Evolutionary conservation across 371 early-diverging fungal species (phyloP).

Genomic region (Mortierella sp.): DNA sequence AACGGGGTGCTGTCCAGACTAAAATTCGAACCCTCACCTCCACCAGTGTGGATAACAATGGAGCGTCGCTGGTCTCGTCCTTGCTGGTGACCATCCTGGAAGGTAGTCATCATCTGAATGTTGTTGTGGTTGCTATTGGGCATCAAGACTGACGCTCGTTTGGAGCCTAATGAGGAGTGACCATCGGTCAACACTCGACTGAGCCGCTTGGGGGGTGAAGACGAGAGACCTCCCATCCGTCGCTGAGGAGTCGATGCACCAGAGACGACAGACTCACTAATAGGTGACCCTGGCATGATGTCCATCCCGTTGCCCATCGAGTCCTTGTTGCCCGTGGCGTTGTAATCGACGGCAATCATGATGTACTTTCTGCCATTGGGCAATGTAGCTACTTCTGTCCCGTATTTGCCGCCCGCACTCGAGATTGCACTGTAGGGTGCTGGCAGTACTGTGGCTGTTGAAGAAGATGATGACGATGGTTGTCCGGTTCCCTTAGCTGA

Average conservation of each 20-base stretch:
- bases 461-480: background rate
- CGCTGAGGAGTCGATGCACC: no score
- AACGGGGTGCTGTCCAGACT: constrained; percentile 40
- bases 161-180: background rate
- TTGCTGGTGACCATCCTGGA: constrained; percentile 18
- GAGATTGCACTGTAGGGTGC: constrained; percentile 15
- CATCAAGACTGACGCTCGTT: constrained; percentile 11
- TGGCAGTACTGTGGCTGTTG: constrained; percentile 1
- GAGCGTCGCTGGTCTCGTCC: constrained; percentile 30
- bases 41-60: constrained; percentile 34
- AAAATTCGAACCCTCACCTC: constrained; percentile 45
- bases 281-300: no score
- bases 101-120: constrained; percentile 29
- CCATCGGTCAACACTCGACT: background rate
- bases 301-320: background rate
- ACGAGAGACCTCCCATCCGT: no score
- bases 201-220: constrained; percentile 17
- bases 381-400: constrained; percentile 26
- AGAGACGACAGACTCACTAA: no score
- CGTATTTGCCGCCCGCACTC: constrained; percentile 1
- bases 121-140: background rate
- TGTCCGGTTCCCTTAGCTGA: background rate
- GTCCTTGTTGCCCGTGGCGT: constrained; percentile 5
- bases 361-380: constrained; percentile 52
- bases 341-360: constrained; percentile 51